Base-by-base conservation (phyloP, 2,329 filamentous ascomycete genomes). In the Colletotrichum higginsianum region DNA sequence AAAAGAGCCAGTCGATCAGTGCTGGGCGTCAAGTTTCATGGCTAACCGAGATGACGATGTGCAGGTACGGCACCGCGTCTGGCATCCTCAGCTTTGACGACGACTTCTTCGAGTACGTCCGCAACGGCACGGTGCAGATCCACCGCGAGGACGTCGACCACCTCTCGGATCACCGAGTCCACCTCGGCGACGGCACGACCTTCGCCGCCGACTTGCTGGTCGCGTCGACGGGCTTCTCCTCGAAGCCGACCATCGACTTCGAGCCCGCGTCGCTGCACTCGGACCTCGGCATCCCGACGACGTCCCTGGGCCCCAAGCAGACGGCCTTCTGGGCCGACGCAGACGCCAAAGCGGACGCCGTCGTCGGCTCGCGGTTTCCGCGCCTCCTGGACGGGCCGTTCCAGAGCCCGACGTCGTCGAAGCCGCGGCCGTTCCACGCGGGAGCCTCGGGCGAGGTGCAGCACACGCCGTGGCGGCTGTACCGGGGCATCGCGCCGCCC, bases 61-160 rank as follows among this genome's bases (percentile, higher is more conserved):
- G 0, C 75, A 92, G 88, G 85, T 85, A 87, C 9, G 89, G 86
- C 2, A 86, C 84, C 13, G 85, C 84, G 0, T 82, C 92, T 42
- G 87, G 87, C 57, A 91, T 92, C 40, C 82, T 90, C 67, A 92
- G 92, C 76, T 92, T 89, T 75, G 83, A 84, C 0, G 85, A 82
- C 3, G 83, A 88, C 73, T 86, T 92, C 75, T 88, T 90, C 76
- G 86, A 88, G 7, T 80, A 90, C 15, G 84, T 93, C 13, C 83
- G 82, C 55, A 77, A 83, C 6, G 87, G 87, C 4, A 83, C 81
- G n/a, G 86, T 92, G 44, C 82, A 83, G 21, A 81, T 92, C 0
- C 84, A 90, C 60, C 78, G 90, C 9, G 85, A 85, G 42, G 88
- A 91, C 57, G 83, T 93, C 6, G 78, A 80, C 2, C 80, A 81